Conservation (phyloP, 768 basidiomycete species). For the Trametes cingulata region DNA sequence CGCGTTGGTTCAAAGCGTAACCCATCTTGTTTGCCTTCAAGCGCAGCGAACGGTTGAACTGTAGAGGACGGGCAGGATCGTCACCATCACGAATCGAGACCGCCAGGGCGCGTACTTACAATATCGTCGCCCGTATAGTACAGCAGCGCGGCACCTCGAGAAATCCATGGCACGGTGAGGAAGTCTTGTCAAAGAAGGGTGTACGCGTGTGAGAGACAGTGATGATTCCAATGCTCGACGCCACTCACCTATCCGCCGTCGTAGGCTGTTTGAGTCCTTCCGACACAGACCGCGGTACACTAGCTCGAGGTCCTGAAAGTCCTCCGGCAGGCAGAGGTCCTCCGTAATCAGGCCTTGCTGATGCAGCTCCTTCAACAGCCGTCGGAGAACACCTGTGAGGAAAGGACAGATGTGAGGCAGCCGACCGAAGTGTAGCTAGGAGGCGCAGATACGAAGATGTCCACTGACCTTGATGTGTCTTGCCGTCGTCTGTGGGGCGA, state of each 20-base stretch:
- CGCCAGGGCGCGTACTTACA: conserved; percentile 43
- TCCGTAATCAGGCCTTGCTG: conserved; percentile 69
- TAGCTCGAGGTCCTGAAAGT: conserved; percentile 67
- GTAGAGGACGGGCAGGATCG: not conserved
- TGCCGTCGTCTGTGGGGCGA: conserved; percentile 68
- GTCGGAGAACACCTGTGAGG: conserved; percentile 55
- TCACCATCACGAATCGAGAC: not conserved
- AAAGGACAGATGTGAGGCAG: not conserved
- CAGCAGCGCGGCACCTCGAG: conserved; percentile 81
- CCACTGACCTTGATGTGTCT: conserved; percentile 64
- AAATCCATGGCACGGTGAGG: conserved; percentile 75
- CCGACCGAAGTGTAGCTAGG: not conserved
- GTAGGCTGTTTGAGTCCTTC: conserved; percentile 42
- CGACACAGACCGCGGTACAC: conserved; percentile 81
- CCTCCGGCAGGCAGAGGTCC: conserved; percentile 71
- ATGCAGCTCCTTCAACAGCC: conserved; percentile 59
- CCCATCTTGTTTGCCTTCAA: conserved; percentile 80
- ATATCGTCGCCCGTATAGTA: conserved; percentile 97
- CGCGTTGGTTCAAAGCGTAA: conserved; percentile 86
- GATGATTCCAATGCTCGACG: not conserved
- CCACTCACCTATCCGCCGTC: conserved; percentile 62
- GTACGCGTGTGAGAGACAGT: not conserved
- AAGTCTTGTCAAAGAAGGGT: conserved; percentile 61
- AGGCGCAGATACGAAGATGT: not conserved
- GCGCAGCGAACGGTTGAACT: conserved; percentile 92